phyloP scores from a whole-genome alignment of 2,329 filamentous ascomycete genomes.

The Fusarium devonianum region DNA sequence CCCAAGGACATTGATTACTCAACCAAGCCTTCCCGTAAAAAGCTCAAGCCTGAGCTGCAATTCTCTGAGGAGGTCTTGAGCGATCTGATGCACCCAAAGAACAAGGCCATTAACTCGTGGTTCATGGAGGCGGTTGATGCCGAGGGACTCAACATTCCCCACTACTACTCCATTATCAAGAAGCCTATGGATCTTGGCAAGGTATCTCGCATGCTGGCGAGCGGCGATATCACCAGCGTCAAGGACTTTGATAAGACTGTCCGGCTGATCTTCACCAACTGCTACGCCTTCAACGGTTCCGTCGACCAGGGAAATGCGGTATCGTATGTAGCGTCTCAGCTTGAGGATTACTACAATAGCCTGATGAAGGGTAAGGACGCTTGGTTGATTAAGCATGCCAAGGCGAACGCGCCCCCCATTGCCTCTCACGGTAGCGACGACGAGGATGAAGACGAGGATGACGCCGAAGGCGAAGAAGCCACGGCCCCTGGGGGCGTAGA shows the following conservation, averaged over 20 bases:
- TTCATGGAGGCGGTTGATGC: constrained; percentile 91
- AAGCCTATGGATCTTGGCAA: constrained; percentile 94
- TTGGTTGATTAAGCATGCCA: constrained; percentile 81
- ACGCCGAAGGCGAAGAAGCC: constrained; percentile 62
- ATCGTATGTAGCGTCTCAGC: constrained; percentile 71
- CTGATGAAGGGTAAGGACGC: constrained; percentile 81
- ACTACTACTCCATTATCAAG: constrained; percentile 93
- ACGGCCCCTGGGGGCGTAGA: constrained; percentile 53
- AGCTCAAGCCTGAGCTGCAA: constrained; percentile 85
- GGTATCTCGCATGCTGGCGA: constrained; percentile 78
- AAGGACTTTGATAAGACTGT: constrained; percentile 89
- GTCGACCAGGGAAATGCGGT: constrained; percentile 69
- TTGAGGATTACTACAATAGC: constrained; percentile 77
- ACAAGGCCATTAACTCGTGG: constrained; percentile 71
- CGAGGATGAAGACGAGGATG: constrained; percentile 71
- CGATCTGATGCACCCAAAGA: constrained; percentile 78
- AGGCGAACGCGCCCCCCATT: constrained; percentile 58
- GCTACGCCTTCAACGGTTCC: constrained; percentile 83
- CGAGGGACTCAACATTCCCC: constrained; percentile 90
- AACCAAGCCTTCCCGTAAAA: constrained; percentile 78
- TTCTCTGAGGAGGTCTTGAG: constrained; percentile 85
- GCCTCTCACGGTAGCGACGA: constrained; percentile 76
- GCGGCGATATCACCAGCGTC: constrained; percentile 79
- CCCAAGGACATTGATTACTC: constrained; percentile 91
- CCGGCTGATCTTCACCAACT: constrained; percentile 85